Evolutionary conservation across 768 basidiomycete species (phyloP).

Genomic region (Psilocybe tampanensis): DNA sequence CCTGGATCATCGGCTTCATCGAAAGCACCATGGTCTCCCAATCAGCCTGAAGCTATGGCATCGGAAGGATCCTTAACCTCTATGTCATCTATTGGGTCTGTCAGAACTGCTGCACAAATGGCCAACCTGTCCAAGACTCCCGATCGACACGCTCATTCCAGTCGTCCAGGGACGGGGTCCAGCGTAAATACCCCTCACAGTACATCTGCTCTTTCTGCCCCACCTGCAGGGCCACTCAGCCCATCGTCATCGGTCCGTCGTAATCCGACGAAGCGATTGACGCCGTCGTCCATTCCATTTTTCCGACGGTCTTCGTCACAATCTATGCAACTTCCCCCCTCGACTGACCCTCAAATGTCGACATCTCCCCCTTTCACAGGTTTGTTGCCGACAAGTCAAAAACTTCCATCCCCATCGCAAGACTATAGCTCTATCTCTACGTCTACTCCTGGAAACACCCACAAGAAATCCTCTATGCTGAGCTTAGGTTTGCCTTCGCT

Average conservation of each 20-base stretch:
- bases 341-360: conserved; percentile 45
- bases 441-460: conserved; percentile 58
- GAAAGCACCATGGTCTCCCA: conserved; percentile 64
- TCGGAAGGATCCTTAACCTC: conserved; percentile 80
- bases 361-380: conserved; percentile 42
- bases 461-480: conserved; percentile 83
- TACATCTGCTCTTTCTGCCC: conserved; percentile 53
- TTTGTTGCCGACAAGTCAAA: conserved; percentile 38
- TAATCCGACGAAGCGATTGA: conserved; percentile 77
- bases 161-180: conserved; percentile 75
- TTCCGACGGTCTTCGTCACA: conserved; percentile 92
- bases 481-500: conserved; percentile 81
- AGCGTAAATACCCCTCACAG: conserved; percentile 53
- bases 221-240: conserved; percentile 65
- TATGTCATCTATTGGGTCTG: conserved; percentile 72
- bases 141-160: conserved; percentile 55
- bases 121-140: conserved; percentile 60
- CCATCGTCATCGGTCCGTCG: conserved; percentile 72
- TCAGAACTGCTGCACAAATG: conserved; percentile 49
- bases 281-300: conserved; percentile 92
- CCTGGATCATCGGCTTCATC: conserved; percentile 42
- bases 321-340: conserved; percentile 69
- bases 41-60: conserved; percentile 74
- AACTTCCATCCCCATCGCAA: conserved; percentile 51
- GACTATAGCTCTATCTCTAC: conserved; percentile 55